phyloP scores from a whole-genome alignment of 768 basidiomycete species.

The Tulasnella sp. region DNA sequence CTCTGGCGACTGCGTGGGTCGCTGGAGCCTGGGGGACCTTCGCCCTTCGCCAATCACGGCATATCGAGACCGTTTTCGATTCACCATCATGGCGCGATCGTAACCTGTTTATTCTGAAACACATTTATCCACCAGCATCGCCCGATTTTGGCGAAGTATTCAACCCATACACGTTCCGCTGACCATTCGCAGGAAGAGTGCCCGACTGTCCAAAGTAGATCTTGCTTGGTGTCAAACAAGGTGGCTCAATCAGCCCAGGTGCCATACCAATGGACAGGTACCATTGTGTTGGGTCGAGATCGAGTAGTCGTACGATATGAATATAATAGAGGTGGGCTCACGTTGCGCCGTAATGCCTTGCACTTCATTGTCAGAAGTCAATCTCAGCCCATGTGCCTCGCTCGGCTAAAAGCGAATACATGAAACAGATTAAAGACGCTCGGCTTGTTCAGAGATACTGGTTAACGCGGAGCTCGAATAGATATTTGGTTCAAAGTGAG shows the following conservation, averaged over 20 bases:
- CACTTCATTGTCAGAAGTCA: background rate
- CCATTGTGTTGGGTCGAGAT: background rate
- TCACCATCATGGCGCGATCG: too few species aligned
- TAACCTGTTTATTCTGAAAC: too few species aligned
- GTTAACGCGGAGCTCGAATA: background rate
- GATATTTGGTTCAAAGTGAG: background rate
- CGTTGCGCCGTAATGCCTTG: background rate
- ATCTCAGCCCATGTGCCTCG: background rate
- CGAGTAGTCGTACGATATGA: background rate
- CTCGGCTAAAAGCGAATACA: background rate
- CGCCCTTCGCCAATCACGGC: too few species aligned
- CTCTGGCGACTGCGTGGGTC: too few species aligned
- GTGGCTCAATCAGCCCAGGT: slow-evolving; percentile 5
- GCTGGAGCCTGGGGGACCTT: too few species aligned
- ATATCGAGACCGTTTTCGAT: too few species aligned
- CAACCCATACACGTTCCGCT: background rate
- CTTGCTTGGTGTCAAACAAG: background rate
- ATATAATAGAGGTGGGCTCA: background rate
- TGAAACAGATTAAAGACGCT: background rate
- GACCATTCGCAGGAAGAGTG: background rate
- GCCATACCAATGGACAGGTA: background rate
- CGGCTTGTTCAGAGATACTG: too few species aligned
- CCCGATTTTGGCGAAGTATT: background rate
- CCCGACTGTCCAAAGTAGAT: background rate
- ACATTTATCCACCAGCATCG: too few species aligned